Conservation (phyloP, 2,329 filamentous ascomycete genomes). For the Cladophialophora carrionii region DNA sequence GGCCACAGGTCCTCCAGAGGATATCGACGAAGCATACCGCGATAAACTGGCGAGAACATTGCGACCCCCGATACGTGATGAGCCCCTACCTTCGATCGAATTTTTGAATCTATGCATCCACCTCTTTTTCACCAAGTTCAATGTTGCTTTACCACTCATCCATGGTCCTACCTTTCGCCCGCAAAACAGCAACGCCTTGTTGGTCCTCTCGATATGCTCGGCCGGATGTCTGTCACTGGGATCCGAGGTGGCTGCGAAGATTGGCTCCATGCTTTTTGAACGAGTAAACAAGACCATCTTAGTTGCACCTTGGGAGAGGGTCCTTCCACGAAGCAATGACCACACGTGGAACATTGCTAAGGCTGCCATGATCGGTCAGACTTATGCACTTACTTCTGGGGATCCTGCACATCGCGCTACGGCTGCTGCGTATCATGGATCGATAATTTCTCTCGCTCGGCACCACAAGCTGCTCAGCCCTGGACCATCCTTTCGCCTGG, state of each 20-base stretch:
- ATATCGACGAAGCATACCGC: constrained; percentile 25
- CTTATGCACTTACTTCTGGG: constrained; percentile 27
- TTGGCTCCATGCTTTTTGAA: constrained; percentile 39
- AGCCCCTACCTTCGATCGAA: constrained; percentile 23
- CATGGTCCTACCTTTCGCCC: constrained; percentile 39
- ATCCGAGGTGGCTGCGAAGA: constrained; percentile 30
- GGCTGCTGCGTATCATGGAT: constrained; percentile 25
- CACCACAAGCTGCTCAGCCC: constrained; percentile 15
- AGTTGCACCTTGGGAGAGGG: constrained; percentile 29
- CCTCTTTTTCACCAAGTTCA: constrained; percentile 38
- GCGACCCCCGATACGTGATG: constrained; percentile 13
- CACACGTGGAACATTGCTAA: constrained; percentile 16
- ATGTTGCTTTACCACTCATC: constrained; percentile 38
- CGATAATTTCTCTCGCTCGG: constrained; percentile 23
- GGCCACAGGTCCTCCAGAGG: neutral
- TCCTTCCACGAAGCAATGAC: constrained; percentile 6
- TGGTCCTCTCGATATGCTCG: constrained; percentile 40
- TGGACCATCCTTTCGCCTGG: constrained; percentile 6
- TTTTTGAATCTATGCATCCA: constrained; percentile 38
- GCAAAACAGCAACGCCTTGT: constrained; percentile 33
- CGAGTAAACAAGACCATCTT: constrained; percentile 39
- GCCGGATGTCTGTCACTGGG: constrained; percentile 39
- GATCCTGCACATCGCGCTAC: constrained; percentile 23
- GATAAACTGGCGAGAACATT: constrained; percentile 10
- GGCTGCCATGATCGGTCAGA: constrained; percentile 31